phyloP scores from a whole-genome alignment of 768 basidiomycete species.

The Suillus fuscotomentosus region DNA sequence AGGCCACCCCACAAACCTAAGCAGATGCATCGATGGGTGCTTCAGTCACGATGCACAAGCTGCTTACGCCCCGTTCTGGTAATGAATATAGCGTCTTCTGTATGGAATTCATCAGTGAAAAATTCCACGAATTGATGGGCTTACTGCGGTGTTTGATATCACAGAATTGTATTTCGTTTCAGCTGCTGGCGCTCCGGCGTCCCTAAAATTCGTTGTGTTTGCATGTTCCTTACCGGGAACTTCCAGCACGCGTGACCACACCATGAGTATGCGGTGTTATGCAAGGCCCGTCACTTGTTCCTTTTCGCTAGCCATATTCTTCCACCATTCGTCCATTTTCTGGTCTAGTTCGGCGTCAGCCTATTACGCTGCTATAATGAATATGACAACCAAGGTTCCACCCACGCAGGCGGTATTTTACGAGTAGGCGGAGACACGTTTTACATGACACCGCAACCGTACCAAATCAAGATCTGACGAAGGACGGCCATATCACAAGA shows the following conservation, averaged over 20 bases:
- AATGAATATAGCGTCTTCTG: neutral
- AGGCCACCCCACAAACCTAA: slow-evolving; percentile 2
- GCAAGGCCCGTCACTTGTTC: too few species aligned
- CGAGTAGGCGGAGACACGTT: neutral
- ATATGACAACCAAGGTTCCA: too few species aligned
- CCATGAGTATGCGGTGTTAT: too few species aligned
- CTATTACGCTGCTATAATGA: too few species aligned
- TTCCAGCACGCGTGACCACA: too few species aligned
- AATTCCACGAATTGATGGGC: neutral
- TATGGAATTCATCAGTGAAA: neutral
- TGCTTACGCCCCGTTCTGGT: neutral
- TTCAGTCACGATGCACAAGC: neutral
- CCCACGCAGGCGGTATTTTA: too few species aligned
- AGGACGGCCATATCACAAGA: neutral
- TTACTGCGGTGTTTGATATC: neutral
- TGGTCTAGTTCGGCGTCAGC: too few species aligned
- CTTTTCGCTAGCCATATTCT: too few species aligned
- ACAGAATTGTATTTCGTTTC: neutral
- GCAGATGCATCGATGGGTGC: neutral
- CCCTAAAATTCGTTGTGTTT: too few species aligned
- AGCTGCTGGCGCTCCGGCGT: neutral
- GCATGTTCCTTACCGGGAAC: too few species aligned
- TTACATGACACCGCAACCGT: neutral
- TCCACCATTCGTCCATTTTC: too few species aligned
- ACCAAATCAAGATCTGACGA: slow-evolving; percentile 1